Conservation (phyloP, 192 early-diverging fungal species). For the Anaeromyces robustus region DNA sequence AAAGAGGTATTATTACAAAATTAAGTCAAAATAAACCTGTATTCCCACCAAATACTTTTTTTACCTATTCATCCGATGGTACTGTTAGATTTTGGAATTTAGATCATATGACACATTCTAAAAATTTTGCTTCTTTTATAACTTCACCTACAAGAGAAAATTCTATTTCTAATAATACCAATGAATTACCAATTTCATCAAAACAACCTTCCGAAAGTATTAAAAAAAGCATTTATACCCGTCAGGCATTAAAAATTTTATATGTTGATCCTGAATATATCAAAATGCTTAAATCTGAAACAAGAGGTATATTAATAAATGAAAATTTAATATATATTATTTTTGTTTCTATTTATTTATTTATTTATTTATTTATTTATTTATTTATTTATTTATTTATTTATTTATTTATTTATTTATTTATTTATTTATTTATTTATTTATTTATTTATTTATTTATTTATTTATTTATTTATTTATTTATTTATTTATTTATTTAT, state of each 20-base stretch:
- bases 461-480: too few species aligned
- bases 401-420: too few species aligned
- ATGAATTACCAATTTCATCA: slow-evolving; percentile 1
- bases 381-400: too few species aligned
- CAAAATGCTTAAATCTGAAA: slow-evolving; percentile 8
- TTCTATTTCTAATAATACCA: background rate
- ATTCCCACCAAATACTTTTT: slow-evolving; percentile 44
- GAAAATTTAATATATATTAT: too few species aligned
- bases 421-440: too few species aligned
- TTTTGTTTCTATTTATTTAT: too few species aligned
- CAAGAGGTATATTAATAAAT: slow-evolving; percentile 5
- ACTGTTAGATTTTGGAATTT: slow-evolving; percentile 69
- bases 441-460: too few species aligned
- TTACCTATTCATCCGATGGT: slow-evolving; percentile 58
- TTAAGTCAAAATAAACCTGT: slow-evolving; percentile 3
- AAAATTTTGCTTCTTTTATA: background rate
- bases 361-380: too few species aligned
- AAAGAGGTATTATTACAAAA: background rate
- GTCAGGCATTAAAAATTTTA: slow-evolving; percentile 38
- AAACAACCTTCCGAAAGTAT: slow-evolving; percentile 1
- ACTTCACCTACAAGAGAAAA: background rate
- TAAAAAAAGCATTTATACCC: slow-evolving; percentile 38
- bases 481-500: too few species aligned
- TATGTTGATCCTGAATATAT: slow-evolving; percentile 33
- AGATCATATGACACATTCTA: slow-evolving; percentile 12